Evolutionary conservation across 1,284 basidiomycete species (phyloP).

Genomic region (Sphaerobolus stellatus): DNA sequence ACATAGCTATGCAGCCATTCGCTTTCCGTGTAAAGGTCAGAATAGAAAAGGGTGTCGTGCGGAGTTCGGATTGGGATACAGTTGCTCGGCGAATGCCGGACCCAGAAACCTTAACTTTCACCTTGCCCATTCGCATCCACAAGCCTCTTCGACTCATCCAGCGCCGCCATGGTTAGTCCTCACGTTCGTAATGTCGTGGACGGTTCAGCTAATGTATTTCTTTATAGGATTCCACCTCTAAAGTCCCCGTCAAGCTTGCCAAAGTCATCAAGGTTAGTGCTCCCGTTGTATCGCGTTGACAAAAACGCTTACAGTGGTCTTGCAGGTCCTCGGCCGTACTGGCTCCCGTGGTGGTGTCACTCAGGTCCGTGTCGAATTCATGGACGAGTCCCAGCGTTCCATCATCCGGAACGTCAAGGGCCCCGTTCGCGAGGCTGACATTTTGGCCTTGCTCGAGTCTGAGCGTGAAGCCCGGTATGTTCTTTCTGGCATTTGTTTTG

Average conservation of each 20-base stretch:
- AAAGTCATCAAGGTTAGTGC: constrained; percentile 86
- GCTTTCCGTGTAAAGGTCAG: too few relatives aligned
- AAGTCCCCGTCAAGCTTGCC: constrained; percentile 92
- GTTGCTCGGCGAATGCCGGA: constrained; percentile 6
- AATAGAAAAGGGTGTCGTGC: too few relatives aligned
- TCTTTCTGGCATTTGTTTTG: background rate
- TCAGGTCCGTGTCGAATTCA: constrained; percentile 99
- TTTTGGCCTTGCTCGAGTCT: constrained; percentile 95
- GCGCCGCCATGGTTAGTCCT: background rate
- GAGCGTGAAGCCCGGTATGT: constrained; percentile 99
- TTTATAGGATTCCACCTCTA: constrained; percentile 70
- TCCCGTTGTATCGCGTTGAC: constrained; percentile 1
- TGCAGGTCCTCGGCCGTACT: constrained; percentile 94
- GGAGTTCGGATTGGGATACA: too few relatives aligned
- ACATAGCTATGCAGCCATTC: too few relatives aligned
- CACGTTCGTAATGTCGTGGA: background rate
- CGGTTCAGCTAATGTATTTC: background rate
- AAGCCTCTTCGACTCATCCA: background rate
- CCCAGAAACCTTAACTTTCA: constrained; percentile 8
- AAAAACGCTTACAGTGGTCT: background rate
- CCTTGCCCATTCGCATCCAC: background rate
- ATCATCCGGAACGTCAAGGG: constrained; percentile 99
- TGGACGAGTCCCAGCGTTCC: constrained; percentile 94
- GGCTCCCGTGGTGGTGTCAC: constrained; percentile 99
- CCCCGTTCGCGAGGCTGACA: constrained; percentile 95